These are phyloP conservation scores for Pythium volutum DNA, from an alignment of 352 stramenopile species.

Conservation along the genomic window DNA sequence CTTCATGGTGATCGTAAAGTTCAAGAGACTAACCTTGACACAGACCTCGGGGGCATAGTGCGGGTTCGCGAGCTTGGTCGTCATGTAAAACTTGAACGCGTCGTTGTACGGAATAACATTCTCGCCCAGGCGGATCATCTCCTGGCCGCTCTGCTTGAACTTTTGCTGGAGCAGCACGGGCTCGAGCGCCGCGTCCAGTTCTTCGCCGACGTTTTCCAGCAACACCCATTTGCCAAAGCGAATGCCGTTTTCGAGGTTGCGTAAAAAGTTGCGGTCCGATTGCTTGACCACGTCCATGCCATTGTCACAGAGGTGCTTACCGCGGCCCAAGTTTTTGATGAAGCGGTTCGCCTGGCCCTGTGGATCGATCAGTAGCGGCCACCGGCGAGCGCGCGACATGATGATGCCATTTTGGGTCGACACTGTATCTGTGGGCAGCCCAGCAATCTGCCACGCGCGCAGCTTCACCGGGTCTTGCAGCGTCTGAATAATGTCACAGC, in stretches of 20 bases:
- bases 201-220: slow-evolving; percentile 89
- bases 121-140: slow-evolving; percentile 91
- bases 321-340: slow-evolving; percentile 86
- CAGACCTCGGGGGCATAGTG: slow-evolving; percentile 90
- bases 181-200: slow-evolving; percentile 89
- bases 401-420: slow-evolving; percentile 95
- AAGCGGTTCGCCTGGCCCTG: slow-evolving; percentile 92
- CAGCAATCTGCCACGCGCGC: slow-evolving; percentile 85
- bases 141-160: slow-evolving; percentile 91
- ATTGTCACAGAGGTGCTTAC: slow-evolving; percentile 85
- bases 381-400: slow-evolving; percentile 78
- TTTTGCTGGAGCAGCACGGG: slow-evolving; percentile 89
- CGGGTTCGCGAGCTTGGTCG: slow-evolving; percentile 91
- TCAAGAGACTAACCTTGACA: slow-evolving; percentile 91
- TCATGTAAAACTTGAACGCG: slow-evolving; percentile 90
- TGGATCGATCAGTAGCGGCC: slow-evolving; percentile 89
- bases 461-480: slow-evolving; percentile 88
- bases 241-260: slow-evolving; percentile 87
- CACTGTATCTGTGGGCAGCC: slow-evolving; percentile 84
- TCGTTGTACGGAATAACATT: slow-evolving; percentile 92
- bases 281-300: slow-evolving; percentile 92
- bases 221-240: slow-evolving; percentile 91
- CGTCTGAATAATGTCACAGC: slow-evolving; percentile 85
- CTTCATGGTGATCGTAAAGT: slow-evolving; percentile 93
- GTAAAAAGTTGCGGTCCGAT: slow-evolving; percentile 85